Evolutionary conservation across 441 rosid species (phyloP), one percentile per base, ranked within the genome.

Genomic region (Omphalea diandra): DNA sequence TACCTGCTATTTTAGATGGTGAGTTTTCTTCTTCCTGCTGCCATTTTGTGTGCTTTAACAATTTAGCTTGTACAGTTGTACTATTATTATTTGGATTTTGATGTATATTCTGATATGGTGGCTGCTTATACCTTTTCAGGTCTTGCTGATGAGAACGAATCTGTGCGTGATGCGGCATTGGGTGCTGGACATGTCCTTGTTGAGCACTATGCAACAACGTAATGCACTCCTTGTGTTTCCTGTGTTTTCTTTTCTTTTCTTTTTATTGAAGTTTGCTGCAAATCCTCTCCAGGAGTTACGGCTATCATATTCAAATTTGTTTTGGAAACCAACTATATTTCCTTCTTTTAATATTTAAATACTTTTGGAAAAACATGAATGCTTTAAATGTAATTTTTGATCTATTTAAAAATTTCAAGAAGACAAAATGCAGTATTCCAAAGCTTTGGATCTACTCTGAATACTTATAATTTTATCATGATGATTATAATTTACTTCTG

Each of bases 171-270:
- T 59, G 99, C 98, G 41, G 99, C 99, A 76, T 82, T 96, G 53
- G 98, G 98, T 69, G 97, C 99, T 79, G 99, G 99, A 44, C 99
- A 94, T 90, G 90, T 96, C 63, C 82, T 96, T 76, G 99, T 96
- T 55, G 98, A 96, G 86, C 99, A 96, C 76, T 92, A 96, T 79
- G 99, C 99, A 68, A 87, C 92, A 81, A 91, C 99, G 99, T 96
- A 79, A 55, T 15, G 81, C 52, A 52, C 46, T 63, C 58, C 64
- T n/a, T 71, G 33, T 56, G 67, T 67, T 69, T 67, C 58, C 71
- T 57, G 26, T 69, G 18, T 68, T 75, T n/a, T n/a, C n/a, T n/a
- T n/a, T n/a, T 22, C 50, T 62, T 68, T 32, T 57, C 26, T 52
- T 11, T 56, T 35, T 65, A 5, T 22, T 69, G 26, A 27, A 60